Evolutionary conservation across 2,329 filamentous ascomycete species (phyloP).

Genomic region (Aspergillus jensenii): DNA sequence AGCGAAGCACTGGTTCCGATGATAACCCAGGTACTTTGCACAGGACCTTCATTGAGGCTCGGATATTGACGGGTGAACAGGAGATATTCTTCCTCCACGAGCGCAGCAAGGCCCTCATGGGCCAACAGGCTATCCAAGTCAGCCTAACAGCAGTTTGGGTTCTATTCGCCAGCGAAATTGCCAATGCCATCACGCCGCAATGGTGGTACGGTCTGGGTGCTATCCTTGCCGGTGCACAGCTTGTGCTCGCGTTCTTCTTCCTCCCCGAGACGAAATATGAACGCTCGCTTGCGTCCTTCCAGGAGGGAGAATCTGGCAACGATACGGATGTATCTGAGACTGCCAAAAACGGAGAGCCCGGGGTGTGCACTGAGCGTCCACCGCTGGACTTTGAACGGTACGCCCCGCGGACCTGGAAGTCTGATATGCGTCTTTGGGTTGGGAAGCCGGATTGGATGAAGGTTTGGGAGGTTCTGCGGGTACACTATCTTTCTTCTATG

Average conservation of each 20-base stretch:
- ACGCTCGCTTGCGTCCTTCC: slow-evolving; percentile 38
- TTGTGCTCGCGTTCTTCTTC: slow-evolving; percentile 39
- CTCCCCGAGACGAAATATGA: slow-evolving; percentile 47
- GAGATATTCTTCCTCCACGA: slow-evolving; percentile 49
- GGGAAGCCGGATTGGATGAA: slow-evolving; percentile 41
- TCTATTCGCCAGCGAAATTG: slow-evolving; percentile 45
- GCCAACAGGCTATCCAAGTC: slow-evolving; percentile 44
- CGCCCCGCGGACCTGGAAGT: slow-evolving; percentile 34
- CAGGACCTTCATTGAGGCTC: no score
- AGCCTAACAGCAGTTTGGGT: slow-evolving; percentile 39
- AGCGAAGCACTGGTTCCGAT: slow-evolving; percentile 45
- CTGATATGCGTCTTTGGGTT: slow-evolving; percentile 42
- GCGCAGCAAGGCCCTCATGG: slow-evolving; percentile 40
- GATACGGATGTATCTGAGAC: background rate
- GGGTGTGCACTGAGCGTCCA: slow-evolving; percentile 19
- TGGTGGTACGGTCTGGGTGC: slow-evolving; percentile 48
- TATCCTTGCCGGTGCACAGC: slow-evolving; percentile 32
- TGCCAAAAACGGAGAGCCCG: background rate
- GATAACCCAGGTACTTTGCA: slow-evolving; percentile 24
- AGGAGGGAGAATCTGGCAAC: slow-evolving; percentile 26
- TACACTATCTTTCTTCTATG: no score
- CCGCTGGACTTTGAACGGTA: slow-evolving; percentile 39
- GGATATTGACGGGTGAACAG: slow-evolving; percentile 15
- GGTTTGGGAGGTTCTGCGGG: slow-evolving; percentile 21
- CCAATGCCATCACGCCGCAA: slow-evolving; percentile 39